Evolutionary conservation across 139 green algal species (phyloP).

Genomic region (Ulvella scutata): DNA sequence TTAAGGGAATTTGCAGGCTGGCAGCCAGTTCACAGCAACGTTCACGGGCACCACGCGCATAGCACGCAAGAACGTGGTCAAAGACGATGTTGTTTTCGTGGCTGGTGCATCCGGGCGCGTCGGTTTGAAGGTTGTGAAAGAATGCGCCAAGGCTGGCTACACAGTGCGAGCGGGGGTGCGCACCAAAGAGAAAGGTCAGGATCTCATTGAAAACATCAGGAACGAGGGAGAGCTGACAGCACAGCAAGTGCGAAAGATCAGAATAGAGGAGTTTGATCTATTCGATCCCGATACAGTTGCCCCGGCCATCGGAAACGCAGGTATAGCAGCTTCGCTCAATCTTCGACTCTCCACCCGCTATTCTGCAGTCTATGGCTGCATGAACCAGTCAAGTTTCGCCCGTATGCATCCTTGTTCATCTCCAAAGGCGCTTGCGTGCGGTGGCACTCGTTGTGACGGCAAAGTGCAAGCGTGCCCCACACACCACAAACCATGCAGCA

Average conservation of each 20-base stretch:
- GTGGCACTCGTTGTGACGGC: no score
- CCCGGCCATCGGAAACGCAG: constrained; percentile 48
- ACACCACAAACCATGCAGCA: no score
- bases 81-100: constrained; percentile 48
- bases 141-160: constrained; percentile 37
- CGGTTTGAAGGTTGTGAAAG: constrained; percentile 53
- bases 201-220: constrained; percentile 24
- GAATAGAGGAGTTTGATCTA: constrained; percentile 51
- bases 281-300: constrained; percentile 30
- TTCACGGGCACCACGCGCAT: background rate
- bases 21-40: background rate
- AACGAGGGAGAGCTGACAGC: constrained; percentile 33
- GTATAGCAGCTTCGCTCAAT: constrained; percentile 18
- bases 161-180: constrained; percentile 59
- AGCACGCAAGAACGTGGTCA: background rate
- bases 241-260: constrained; percentile 20
- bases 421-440: no score
- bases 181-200: constrained; percentile 32
- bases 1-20: no score
- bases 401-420: no score
- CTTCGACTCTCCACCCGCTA: no score
- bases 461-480: no score
- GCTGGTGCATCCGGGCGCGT: constrained; percentile 63
- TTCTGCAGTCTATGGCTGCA: no score
- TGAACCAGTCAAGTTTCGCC: no score